phyloP scores from a whole-genome alignment of 2,329 filamentous ascomycete genomes.

The Dothiorella sarmentorum region DNA sequence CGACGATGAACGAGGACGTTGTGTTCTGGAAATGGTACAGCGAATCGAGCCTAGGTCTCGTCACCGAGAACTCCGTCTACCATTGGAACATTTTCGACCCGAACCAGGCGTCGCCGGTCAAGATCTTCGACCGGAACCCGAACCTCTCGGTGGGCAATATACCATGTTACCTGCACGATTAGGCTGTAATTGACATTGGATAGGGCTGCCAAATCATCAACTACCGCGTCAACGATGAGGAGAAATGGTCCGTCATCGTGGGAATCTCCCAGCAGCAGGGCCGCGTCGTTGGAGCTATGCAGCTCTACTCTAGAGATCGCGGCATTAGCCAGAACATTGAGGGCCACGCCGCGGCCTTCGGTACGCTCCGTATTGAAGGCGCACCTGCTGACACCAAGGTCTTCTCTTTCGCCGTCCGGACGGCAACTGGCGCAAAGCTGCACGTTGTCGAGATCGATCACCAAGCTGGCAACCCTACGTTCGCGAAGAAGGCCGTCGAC shows the following conservation, averaged over 20 bases:
- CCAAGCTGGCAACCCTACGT: conserved; percentile 79
- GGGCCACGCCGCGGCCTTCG: conserved; percentile 93
- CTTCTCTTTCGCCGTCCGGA: conserved; percentile 93
- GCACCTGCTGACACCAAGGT: conserved; percentile 89
- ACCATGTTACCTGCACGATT: background rate
- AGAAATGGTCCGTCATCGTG: conserved; percentile 97
- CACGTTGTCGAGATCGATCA: conserved; percentile 98
- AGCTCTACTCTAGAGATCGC: conserved; percentile 92
- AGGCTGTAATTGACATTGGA: conserved; percentile 14
- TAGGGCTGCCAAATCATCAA: conserved; percentile 99
- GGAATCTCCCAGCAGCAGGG: conserved; percentile 93
- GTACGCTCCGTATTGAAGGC: conserved; percentile 81
- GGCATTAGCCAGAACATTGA: conserved; percentile 98
- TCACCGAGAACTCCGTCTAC: conserved; percentile 87
- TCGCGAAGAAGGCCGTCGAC: conserved; percentile 94
- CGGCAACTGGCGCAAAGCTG: conserved; percentile 84
- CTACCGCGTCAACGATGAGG: conserved; percentile 91
- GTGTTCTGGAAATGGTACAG: conserved; percentile 99
- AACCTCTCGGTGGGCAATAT: conserved; percentile 70
- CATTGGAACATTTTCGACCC: conserved; percentile 97
- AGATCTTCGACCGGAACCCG: conserved; percentile 90
- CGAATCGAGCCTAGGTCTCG: conserved; percentile 79
- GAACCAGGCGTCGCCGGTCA: conserved; percentile 70
- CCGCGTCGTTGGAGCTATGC: conserved; percentile 92
- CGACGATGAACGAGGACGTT: conserved; percentile 94